A percentile compares a stretch with the other conserved stretches of the same genome.
Conservation (phyloP, 768 basidiomycete species). For the Lactarius pseudohatsudake region DNA sequence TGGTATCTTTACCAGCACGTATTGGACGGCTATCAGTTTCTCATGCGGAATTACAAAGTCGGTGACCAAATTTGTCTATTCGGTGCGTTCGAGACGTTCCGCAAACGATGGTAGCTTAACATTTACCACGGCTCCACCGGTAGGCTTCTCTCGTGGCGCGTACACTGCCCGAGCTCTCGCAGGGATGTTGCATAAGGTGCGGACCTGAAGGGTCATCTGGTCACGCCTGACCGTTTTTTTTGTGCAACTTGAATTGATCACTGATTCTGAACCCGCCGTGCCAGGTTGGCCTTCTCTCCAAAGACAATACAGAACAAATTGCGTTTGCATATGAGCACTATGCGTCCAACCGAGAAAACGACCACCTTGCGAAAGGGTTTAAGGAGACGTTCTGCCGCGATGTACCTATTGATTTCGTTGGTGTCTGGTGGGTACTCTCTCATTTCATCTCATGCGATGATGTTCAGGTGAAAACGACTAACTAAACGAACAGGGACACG, state of each 20-base stretch:
- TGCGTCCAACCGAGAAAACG: slow-evolving; percentile 45
- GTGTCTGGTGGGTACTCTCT: slow-evolving; percentile 59
- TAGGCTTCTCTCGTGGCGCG: slow-evolving; percentile 76
- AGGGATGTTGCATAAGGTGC: slow-evolving; percentile 63
- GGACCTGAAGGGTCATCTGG: not conserved
- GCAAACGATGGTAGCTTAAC: slow-evolving; percentile 3
- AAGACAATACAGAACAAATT: slow-evolving; percentile 66
- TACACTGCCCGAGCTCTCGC: slow-evolving; percentile 71
- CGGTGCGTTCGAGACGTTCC: slow-evolving; percentile 41
- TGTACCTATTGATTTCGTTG: slow-evolving; percentile 77
- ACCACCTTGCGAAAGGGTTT: slow-evolving; percentile 58
- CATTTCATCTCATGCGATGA: not conserved
- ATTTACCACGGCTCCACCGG: not conserved
- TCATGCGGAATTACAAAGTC: slow-evolving; percentile 70
- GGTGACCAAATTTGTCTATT: slow-evolving; percentile 77
- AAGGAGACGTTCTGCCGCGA: slow-evolving; percentile 66
- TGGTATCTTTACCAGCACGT: slow-evolving; percentile 76
- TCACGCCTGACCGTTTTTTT: not conserved
- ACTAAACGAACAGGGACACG: slow-evolving; percentile 57
- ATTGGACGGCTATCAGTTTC: slow-evolving; percentile 69
- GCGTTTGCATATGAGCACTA: slow-evolving; percentile 76
- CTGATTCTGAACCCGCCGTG: not conserved
- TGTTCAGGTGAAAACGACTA: too few relatives aligned
- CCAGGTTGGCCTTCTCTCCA: slow-evolving; percentile 70
- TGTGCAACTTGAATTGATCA: not conserved